These are phyloP conservation scores for Talaromyces wortmannii DNA, from an alignment of 495 filamentous ascomycete genomes.

Conservation along the genomic window DNA sequence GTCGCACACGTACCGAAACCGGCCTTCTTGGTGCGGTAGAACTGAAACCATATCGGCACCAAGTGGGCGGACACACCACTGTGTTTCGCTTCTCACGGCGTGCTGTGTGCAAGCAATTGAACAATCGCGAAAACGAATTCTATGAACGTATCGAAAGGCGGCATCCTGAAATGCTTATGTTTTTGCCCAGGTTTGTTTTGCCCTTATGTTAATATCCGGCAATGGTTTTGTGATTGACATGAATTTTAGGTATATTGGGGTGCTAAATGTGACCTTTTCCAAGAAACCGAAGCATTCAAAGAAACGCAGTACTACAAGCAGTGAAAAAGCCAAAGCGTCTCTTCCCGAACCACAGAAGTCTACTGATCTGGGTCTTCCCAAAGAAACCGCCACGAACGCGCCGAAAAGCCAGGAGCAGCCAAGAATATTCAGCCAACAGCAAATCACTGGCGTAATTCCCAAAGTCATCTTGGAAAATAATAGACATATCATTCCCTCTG, in stretches of 20 bases:
- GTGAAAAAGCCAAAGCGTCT: constrained; percentile 4
- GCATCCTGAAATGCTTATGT: constrained; percentile 83
- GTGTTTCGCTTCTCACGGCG: constrained; percentile 92
- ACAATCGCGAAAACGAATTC: constrained; percentile 95
- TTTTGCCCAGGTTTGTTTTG: constrained; percentile 77
- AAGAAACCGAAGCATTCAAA: constrained; percentile 70
- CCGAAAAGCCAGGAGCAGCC: constrained; percentile 33
- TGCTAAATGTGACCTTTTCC: constrained; percentile 93
- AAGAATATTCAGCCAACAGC: constrained; percentile 76
- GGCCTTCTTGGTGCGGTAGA: constrained; percentile 76
- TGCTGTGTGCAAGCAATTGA: constrained; percentile 96
- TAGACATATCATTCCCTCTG: constrained; percentile 86
- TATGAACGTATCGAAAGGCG: constrained; percentile 90
- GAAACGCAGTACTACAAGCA: constrained; percentile 29
- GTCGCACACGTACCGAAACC: constrained; percentile 16
- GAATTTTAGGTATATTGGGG: constrained; percentile 77
- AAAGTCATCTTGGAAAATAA: constrained; percentile 96
- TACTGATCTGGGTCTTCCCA: constrained; percentile 51
- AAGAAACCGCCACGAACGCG: constrained; percentile 2
- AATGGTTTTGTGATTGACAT: constrained; percentile 26
- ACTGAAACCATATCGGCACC: constrained; percentile 92
- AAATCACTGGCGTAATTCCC: constrained; percentile 58
- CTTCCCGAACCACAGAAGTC: constrained; percentile 35
- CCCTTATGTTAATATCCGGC: background rate
- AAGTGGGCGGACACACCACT: constrained; percentile 94